These are phyloP conservation scores for Punica granatum DNA, from an alignment of 345 rosid genomes.

Conservation along the genomic window DNA sequence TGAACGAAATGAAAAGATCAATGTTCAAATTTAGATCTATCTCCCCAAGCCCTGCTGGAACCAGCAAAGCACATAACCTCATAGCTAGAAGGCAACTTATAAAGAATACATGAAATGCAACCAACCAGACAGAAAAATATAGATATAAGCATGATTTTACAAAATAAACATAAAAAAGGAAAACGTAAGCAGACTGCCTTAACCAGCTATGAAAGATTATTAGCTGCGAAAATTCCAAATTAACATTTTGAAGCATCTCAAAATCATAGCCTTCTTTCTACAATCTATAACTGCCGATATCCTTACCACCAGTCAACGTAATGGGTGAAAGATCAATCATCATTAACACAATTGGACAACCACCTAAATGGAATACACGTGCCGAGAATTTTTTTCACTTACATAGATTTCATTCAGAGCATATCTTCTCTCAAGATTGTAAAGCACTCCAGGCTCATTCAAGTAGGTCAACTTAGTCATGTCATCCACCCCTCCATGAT, in stretches of 20 bases:
- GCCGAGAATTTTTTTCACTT: constrained; percentile 21
- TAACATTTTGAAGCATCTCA: background rate
- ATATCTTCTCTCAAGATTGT: constrained; percentile 79
- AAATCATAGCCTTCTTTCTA: background rate
- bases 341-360: background rate
- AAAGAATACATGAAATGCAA: background rate
- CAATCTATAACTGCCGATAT: background rate
- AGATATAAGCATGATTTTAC: background rate
- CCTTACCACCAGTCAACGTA: background rate
- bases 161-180: background rate
- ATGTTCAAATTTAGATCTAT: background rate
- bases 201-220: background rate
- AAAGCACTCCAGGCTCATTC: constrained; percentile 97
- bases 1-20: background rate
- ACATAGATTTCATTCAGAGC: constrained; percentile 93
- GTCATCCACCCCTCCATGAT: constrained; percentile 94
- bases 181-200: background rate
- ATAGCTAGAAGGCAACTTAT: background rate
- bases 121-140: background rate
- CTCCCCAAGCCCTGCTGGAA: background rate
- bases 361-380: background rate
- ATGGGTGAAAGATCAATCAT: background rate
- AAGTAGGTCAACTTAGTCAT: constrained; percentile 92
- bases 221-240: background rate
- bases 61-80: background rate